Evolutionary conservation across 164 flowering plant genomes (phyloP).

Genomic region (Amborella trichopoda): DNA sequence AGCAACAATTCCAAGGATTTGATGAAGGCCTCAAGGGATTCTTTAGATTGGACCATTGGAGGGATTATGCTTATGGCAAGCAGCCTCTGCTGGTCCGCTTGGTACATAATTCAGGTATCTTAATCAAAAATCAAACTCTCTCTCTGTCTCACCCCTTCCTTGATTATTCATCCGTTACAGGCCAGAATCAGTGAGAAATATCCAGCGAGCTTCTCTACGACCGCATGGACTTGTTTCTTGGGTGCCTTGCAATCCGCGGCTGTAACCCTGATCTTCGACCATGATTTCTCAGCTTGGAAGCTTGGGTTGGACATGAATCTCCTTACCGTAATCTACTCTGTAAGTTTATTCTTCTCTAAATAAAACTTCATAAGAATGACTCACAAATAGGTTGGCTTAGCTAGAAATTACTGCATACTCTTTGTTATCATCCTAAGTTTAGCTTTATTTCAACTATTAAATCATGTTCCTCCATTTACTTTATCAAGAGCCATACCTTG

Average conservation of each 20-base stretch:
- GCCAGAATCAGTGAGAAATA: neutral
- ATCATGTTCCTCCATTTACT: too few relatives aligned
- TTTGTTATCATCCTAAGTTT: too few relatives aligned
- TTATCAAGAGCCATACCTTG: too few relatives aligned
- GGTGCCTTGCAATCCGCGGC: constrained; percentile 1
- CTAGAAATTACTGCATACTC: too few relatives aligned
- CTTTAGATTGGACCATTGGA: neutral
- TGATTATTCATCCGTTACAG: neutral
- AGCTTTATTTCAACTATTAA: too few relatives aligned
- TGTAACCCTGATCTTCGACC: neutral
- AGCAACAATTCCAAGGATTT: neutral
- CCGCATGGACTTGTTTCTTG: neutral
- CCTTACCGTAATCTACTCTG: neutral
- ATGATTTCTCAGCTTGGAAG: neutral
- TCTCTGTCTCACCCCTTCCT: neutral
- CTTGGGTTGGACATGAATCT: neutral
- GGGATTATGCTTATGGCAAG: neutral
- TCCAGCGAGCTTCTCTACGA: neutral
- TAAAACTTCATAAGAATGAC: too few relatives aligned
- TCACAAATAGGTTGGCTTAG: too few relatives aligned
- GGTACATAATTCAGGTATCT: constrained; percentile 7
- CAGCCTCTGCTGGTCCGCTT: neutral
- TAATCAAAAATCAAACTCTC: neutral
- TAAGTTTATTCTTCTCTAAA: too few relatives aligned
- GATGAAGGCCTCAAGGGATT: neutral